A percentile compares a stretch with the other conserved stretches of the same genome.
Evolutionary conservation across 108 stramenopile species (phyloP).

Genomic region (Cylindrotheca closterium): DNA sequence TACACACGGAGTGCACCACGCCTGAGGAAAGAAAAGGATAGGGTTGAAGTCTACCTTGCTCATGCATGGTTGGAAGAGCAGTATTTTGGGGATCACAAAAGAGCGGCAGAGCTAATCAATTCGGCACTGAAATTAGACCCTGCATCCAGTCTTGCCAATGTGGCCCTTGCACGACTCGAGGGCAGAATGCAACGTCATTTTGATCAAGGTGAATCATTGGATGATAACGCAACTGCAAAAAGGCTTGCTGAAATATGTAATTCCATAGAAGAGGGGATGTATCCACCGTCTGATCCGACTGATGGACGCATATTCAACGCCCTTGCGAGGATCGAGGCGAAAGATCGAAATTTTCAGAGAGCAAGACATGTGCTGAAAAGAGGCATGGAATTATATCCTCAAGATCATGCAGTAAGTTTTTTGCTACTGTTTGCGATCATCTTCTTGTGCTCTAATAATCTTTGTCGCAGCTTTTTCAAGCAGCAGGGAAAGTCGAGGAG

Average conservation of each 20-base stretch:
- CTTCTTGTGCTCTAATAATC: constrained; percentile 4
- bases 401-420: constrained; percentile 55
- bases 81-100: constrained; percentile 46
- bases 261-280: constrained; percentile 6
- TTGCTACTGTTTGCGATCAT: not conserved
- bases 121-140: constrained; percentile 37
- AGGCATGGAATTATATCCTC: constrained; percentile 63
- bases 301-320: constrained; percentile 86
- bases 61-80: constrained; percentile 76
- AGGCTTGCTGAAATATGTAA: constrained; percentile 33
- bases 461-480: constrained; percentile 19
- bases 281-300: constrained; percentile 4
- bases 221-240: constrained; percentile 24
- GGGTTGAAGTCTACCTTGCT: constrained; percentile 72
- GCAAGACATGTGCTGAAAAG: constrained; percentile 60
- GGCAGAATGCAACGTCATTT: constrained; percentile 24
- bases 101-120: constrained; percentile 54
- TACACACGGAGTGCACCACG: constrained; percentile 39
- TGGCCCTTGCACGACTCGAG: constrained; percentile 75
- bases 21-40: constrained; percentile 56
- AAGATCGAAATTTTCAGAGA: constrained; percentile 37
- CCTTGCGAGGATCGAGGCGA: constrained; percentile 75
- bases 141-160: constrained; percentile 58
- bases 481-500: constrained; percentile 86
- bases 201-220: not conserved